These are phyloP conservation scores for Tetraselmis striata DNA, from an alignment of 139 green algal species.

Conservation along the genomic window DNA sequence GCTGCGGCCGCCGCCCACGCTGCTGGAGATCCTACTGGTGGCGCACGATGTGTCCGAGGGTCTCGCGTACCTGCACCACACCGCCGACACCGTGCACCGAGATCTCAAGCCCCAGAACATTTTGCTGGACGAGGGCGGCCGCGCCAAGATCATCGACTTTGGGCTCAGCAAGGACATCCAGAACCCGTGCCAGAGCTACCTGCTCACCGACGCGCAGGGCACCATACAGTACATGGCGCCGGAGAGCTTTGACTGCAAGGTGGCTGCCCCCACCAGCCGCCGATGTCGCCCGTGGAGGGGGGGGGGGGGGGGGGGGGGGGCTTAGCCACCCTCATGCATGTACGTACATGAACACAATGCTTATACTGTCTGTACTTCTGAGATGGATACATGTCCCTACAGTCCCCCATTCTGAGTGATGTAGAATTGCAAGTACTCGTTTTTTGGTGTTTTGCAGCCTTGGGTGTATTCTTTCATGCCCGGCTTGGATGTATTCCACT, in stretches of 20 bases:
- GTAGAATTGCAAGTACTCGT: too few species aligned
- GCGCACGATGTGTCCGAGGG: conserved; percentile 19
- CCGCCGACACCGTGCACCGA: conserved; percentile 22
- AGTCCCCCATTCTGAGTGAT: too few species aligned
- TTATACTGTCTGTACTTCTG: too few species aligned
- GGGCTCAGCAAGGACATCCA: conserved; percentile 12
- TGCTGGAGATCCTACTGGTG: conserved; percentile 11
- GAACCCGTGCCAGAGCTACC: background rate
- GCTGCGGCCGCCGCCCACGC: background rate
- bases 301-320: too few species aligned
- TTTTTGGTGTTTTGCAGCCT: too few species aligned
- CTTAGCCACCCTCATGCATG: too few species aligned
- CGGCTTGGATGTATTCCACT: too few species aligned
- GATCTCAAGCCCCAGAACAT: conserved; percentile 36
- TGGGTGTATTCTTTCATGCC: too few species aligned
- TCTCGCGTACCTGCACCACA: conserved; percentile 29
- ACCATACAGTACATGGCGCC: conserved; percentile 26
- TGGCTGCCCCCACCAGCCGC: too few species aligned
- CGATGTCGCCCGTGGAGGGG: too few species aligned
- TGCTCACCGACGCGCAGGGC: background rate
- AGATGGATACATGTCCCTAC: too few species aligned
- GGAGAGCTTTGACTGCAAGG: background rate
- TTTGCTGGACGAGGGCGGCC: conserved; percentile 5
- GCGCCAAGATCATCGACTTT: conserved; percentile 20
- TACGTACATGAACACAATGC: too few species aligned